Base-by-base conservation (phyloP, 441 rosid species). In the Daphne laureola region DNA sequence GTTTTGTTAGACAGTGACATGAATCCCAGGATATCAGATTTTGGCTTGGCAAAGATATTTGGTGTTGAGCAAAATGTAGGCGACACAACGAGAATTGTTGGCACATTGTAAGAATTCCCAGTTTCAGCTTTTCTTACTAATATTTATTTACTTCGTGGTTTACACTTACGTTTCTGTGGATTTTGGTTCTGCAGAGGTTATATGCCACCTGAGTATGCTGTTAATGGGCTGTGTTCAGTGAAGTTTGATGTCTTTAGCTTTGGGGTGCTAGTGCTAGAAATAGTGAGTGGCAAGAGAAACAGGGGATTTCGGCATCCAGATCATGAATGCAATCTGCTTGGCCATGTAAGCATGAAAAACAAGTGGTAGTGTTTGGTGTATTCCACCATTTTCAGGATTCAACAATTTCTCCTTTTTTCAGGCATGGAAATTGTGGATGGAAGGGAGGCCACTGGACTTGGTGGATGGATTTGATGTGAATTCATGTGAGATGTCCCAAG, bases 381-480 rank as follows among this genome's bases (percentile, higher is more conserved):
- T 27, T 27, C 25, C 15, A 25, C 49, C 27, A 35, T 12, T 16
- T 12, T n/a, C n/a, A n/a, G n/a, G n/a, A n/a, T n/a, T n/a, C n/a
- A n/a, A n/a, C n/a, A n/a, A n/a, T 2, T 55, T 17, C 12, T 54
- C 3, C 16, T 46, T 5, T 38, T 40, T 25, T 45, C 55, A 68
- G 71, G 72, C 69, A 26, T 69, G 74, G 69, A 51, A 25, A 42
- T 47, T 69, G 13, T 69, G 59, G 52, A 31, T 14, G 45, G 63
- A 67, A 27, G 63, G 49, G 11, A 62, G 51, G 18, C 18, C 51
- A 14, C 3, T 53, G 23, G 59, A 53, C 25, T 14, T 58, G 36
- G 18, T 67, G 4, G 64, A 51, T 17, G 23, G 14, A 5, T 4
- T 18, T 17, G 41, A 49, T 0, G 46, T 14, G n/a, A 43, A 54